These are phyloP conservation scores for Trichosporon inkin DNA, from an alignment of 1,284 basidiomycete genomes.

Conservation along the genomic window DNA sequence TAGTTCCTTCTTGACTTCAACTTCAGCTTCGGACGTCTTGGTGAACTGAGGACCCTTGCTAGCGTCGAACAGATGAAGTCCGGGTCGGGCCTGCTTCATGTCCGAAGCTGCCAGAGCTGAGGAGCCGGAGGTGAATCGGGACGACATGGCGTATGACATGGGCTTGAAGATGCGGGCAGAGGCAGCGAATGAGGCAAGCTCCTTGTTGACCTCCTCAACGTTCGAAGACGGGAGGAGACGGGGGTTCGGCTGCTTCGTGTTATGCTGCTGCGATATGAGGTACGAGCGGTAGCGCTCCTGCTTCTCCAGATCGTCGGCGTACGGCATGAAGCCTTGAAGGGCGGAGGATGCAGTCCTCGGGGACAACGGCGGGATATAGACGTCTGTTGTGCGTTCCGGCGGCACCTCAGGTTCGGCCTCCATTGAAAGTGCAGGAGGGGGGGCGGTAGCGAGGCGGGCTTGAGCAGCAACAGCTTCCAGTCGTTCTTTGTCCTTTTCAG, in stretches of 20 bases:
- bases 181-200: conserved; percentile 79
- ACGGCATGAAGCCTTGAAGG: conserved; percentile 83
- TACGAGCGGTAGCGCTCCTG: conserved; percentile 82
- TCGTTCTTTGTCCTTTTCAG: conserved; percentile 80
- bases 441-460: conserved; percentile 21
- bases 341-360: conserved; percentile 80
- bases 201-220: conserved; percentile 68
- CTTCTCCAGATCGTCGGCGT: conserved; percentile 68
- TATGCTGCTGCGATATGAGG: conserved; percentile 65
- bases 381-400: conserved; percentile 31
- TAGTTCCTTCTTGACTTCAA: conserved; percentile 54
- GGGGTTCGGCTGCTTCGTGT: conserved; percentile 51
- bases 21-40: conserved; percentile 49
- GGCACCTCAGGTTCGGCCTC: conserved; percentile 23
- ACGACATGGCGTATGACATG: conserved; percentile 85
- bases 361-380: conserved; percentile 60
- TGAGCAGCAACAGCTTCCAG: conserved; percentile 61
- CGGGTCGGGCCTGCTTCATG: conserved; percentile 62
- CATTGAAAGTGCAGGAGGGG: conserved; percentile 27
- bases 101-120: conserved; percentile 55
- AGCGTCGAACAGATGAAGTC: conserved; percentile 62
- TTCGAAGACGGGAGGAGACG: conserved; percentile 58
- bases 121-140: conserved; percentile 74
- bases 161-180: conserved; percentile 88
- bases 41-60: conserved; percentile 35